Conservation (phyloP, 208 protist genomes). For the Leishmania guyanensis region DNA sequence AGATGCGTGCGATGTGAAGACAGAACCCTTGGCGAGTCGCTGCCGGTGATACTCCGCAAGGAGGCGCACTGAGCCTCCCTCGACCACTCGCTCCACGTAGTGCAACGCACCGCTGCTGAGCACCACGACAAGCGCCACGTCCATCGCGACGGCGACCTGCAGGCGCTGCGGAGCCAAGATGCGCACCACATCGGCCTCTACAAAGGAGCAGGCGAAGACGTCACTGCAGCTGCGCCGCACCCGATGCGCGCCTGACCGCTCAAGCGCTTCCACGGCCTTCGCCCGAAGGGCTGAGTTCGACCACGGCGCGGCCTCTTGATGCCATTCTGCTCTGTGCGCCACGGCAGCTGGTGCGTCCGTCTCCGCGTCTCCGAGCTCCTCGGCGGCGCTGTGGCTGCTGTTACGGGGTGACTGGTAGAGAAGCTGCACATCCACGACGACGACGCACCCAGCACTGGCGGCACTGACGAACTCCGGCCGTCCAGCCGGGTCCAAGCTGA, state of each 20-base stretch:
- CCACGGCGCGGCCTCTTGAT: not conserved
- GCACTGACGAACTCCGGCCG: slow-evolving; percentile 62
- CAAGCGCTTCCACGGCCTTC: slow-evolving; percentile 43
- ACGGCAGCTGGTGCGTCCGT: not conserved
- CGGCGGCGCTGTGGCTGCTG: not conserved
- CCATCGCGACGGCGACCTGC: slow-evolving; percentile 57
- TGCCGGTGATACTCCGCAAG: slow-evolving; percentile 45
- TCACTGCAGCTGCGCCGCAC: slow-evolving; percentile 33
- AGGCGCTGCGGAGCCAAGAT: slow-evolving; percentile 55
- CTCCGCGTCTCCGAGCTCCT: not conserved
- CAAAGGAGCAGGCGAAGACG: slow-evolving; percentile 40
- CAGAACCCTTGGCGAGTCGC: slow-evolving; percentile 12
- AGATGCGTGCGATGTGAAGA: slow-evolving; percentile 8
- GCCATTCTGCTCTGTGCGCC: not conserved
- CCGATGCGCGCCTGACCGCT: slow-evolving; percentile 12
- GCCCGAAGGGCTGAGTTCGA: slow-evolving; percentile 22
- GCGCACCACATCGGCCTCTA: slow-evolving; percentile 52
- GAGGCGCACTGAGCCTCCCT: slow-evolving; percentile 57
- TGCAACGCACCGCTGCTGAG: slow-evolving; percentile 58
- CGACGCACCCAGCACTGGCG: slow-evolving; percentile 42
- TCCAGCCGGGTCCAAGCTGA: slow-evolving; percentile 66
- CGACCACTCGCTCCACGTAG: slow-evolving; percentile 56
- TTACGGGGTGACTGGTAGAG: slow-evolving; percentile 2
- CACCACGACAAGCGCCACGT: slow-evolving; percentile 69
- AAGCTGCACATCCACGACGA: slow-evolving; percentile 49